These are phyloP conservation scores for Termitomyces sp. DNA, from an alignment of 768 basidiomycete genomes.

Conservation along the genomic window DNA sequence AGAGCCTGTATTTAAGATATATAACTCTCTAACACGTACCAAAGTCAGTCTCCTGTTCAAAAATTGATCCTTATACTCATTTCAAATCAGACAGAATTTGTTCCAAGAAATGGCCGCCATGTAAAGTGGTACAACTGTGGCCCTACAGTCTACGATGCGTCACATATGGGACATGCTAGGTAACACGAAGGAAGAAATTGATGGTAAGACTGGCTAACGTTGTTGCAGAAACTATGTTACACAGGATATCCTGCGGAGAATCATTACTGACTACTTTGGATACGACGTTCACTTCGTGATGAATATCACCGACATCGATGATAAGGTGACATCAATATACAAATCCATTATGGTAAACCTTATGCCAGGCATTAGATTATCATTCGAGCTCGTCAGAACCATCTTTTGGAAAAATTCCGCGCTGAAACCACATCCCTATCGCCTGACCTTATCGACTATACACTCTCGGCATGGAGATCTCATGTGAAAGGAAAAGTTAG, in stretches of 20 bases:
- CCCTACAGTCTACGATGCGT: slow-evolving; percentile 96
- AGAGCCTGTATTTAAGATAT: slow-evolving; percentile 76
- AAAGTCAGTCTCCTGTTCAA: slow-evolving; percentile 55
- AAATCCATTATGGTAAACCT: not conserved
- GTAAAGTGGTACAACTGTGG: slow-evolving; percentile 99
- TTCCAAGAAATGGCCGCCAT: slow-evolving; percentile 61
- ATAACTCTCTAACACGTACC: slow-evolving; percentile 88
- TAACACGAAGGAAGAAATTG: slow-evolving; percentile 27
- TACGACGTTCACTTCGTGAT: slow-evolving; percentile 98
- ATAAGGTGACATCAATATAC: slow-evolving; percentile 66
- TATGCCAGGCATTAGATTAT: slow-evolving; percentile 67
- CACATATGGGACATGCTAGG: slow-evolving; percentile 99
- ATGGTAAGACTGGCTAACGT: slow-evolving; percentile 5
- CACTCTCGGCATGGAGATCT: slow-evolving; percentile 60
- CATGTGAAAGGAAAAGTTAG: slow-evolving; percentile 63
- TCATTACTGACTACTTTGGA: slow-evolving; percentile 93
- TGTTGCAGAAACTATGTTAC: slow-evolving; percentile 87
- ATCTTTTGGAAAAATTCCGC: slow-evolving; percentile 64
- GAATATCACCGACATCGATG: slow-evolving; percentile 99
- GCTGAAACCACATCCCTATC: slow-evolving; percentile 52
- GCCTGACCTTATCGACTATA: slow-evolving; percentile 50
- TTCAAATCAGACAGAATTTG: slow-evolving; percentile 63
- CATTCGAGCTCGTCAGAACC: slow-evolving; percentile 77
- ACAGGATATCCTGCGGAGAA: slow-evolving; percentile 86
- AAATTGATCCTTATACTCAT: slow-evolving; percentile 11